Evolutionary conservation across 2,329 filamentous ascomycete genomes (phyloP).

Genomic region (Plectosphaerella plurivora): DNA sequence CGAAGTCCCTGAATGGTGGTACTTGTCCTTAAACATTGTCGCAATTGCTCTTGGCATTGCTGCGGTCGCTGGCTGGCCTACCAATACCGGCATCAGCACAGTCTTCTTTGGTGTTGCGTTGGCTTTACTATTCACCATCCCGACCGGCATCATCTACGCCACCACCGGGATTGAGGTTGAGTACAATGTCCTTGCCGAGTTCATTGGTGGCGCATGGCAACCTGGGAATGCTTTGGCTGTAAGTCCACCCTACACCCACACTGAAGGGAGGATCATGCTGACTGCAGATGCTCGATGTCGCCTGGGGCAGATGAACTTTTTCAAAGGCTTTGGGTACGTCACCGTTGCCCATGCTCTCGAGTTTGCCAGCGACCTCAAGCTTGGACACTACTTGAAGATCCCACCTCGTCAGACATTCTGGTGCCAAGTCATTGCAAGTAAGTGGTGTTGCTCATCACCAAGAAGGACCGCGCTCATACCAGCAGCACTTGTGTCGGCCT

Average conservation of each 20-base stretch:
- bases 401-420: slow-evolving; percentile 29
- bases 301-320: slow-evolving; percentile 2
- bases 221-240: slow-evolving; percentile 7
- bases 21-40: slow-evolving; percentile 24
- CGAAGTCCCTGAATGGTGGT: slow-evolving; percentile 46
- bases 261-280: slow-evolving; percentile 10
- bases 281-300: too few species aligned
- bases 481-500: slow-evolving; percentile 23
- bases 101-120: slow-evolving; percentile 37
- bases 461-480: too few species aligned
- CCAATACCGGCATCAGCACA: slow-evolving; percentile 34
- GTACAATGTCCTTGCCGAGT: slow-evolving; percentile 9
- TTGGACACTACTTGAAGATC: slow-evolving; percentile 41
- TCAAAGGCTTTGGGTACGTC: slow-evolving; percentile 15
- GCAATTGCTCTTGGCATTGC: slow-evolving; percentile 28
- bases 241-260: not conserved
- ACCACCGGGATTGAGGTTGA: slow-evolving; percentile 36
- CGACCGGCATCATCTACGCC: slow-evolving; percentile 36
- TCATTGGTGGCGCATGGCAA: slow-evolving; percentile 8
- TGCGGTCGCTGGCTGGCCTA: slow-evolving; percentile 32
- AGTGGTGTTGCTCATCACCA: too few species aligned
- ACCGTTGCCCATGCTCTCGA: slow-evolving; percentile 28
- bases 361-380: slow-evolving; percentile 29
- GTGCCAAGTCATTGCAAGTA: slow-evolving; percentile 25
- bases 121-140: slow-evolving; percentile 36